Conservation (phyloP, 257 asterid genomes). For the Forsythia viridissima region DNA sequence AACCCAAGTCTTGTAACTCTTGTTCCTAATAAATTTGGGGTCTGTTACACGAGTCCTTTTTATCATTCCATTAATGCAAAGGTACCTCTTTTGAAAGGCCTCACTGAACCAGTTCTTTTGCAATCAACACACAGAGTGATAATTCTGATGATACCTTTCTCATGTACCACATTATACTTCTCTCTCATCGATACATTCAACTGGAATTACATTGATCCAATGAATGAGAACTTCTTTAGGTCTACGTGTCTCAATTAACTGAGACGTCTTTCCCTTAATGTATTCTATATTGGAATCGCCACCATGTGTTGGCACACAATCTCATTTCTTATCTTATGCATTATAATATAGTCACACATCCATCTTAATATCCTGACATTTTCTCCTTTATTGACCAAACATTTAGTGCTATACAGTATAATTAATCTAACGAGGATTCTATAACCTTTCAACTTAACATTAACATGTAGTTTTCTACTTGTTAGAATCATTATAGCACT, state of each 20-base stretch:
- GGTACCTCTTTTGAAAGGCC: not conserved
- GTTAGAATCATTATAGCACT: not conserved
- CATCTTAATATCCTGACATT: no score
- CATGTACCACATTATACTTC: not conserved
- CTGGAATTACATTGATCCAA: not conserved
- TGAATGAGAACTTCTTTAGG: not conserved
- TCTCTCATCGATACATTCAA: not conserved
- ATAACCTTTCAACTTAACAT: not conserved
- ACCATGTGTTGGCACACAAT: no score
- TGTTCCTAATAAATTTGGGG: not conserved
- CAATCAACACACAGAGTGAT: not conserved
- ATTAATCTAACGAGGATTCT: not conserved
- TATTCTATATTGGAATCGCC: no score
- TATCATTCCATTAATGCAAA: not conserved
- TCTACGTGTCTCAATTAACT: no score
- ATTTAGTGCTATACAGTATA: not conserved
- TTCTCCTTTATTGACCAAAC: no score
- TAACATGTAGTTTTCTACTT: not conserved
- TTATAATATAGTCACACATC: no score
- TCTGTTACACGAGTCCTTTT: not conserved
- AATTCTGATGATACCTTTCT: not conserved
- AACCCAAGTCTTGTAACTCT: not conserved
- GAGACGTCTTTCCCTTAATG: no score
- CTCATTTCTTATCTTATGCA: no score
- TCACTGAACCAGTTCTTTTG: not conserved